A percentile compares a stretch with the other conserved stretches of the same genome.
Conservation (phyloP, 257 asterid species). For the Solanum appendiculatum region DNA sequence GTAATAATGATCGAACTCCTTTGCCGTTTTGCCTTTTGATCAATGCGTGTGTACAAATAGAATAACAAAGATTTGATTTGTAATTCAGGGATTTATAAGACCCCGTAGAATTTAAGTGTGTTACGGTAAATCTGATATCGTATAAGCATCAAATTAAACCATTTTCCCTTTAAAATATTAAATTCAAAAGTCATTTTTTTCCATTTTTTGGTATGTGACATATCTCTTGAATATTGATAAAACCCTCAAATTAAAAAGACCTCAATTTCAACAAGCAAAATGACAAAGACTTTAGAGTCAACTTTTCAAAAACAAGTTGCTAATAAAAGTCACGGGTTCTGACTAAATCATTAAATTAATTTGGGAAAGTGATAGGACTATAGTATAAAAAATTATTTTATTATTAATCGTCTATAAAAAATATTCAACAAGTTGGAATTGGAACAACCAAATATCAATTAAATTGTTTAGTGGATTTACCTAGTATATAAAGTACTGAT, state of each 20-base stretch:
- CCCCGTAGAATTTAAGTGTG: no score
- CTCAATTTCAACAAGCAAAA: background rate
- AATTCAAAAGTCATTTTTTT: no score
- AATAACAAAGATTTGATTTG: no score
- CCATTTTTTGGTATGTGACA: no score
- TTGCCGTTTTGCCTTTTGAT: no score
- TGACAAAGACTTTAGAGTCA: background rate
- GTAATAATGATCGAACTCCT: background rate
- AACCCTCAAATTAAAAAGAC: background rate
- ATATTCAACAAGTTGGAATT: background rate
- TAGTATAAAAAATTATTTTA: background rate
- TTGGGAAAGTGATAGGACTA: background rate
- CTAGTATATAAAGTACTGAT: background rate
- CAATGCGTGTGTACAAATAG: no score
- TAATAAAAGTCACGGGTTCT: background rate
- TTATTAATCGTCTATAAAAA: background rate
- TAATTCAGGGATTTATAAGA: no score
- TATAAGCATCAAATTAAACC: no score
- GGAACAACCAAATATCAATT: background rate
- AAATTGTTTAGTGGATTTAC: background rate
- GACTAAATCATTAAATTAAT: background rate
- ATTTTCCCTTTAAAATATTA: no score
- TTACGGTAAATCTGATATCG: no score
- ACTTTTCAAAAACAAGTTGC: background rate
- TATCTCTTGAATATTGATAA: no score